Evolutionary conservation across 2,329 filamentous ascomycete genomes (phyloP).

Genomic region (Aspergillus pseudotamarii): DNA sequence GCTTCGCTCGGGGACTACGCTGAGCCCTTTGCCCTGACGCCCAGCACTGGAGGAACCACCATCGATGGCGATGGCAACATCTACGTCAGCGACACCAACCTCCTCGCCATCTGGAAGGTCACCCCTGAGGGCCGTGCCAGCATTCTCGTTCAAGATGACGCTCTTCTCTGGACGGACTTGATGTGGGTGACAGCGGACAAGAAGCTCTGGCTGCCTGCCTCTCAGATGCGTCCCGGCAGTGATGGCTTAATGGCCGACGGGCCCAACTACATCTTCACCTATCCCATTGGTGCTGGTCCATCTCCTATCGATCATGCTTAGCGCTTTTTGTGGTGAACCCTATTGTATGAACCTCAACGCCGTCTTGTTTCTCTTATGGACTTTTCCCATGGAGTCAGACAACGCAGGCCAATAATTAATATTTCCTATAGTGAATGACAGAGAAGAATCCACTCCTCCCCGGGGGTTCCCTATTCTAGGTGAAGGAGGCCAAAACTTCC

Average conservation of each 20-base stretch:
- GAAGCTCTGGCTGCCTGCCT: constrained; percentile 12
- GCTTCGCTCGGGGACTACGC: constrained; percentile 17
- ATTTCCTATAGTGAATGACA: too few relatives aligned
- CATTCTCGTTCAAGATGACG: constrained; percentile 9
- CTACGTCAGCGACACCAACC: constrained; percentile 40
- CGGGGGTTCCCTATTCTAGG: too few relatives aligned
- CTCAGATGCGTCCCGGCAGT: constrained; percentile 6
- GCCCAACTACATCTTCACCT: constrained; percentile 10
- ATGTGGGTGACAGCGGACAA: constrained; percentile 11
- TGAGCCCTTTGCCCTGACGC: constrained; percentile 35
- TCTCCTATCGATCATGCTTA: constrained; percentile 8
- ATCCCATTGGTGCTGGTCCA: constrained; percentile 5
- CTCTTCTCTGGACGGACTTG: constrained; percentile 9
- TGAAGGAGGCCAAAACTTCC: too few relatives aligned
- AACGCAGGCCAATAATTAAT: too few relatives aligned
- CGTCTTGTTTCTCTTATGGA: too few relatives aligned
- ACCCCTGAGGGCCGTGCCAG: constrained; percentile 6
- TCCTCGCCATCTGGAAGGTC: constrained; percentile 13
- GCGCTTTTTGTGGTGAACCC: neutral
- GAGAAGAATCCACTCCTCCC: too few relatives aligned
- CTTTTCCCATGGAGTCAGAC: too few relatives aligned
- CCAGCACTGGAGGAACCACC: constrained; percentile 41
- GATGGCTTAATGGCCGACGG: constrained; percentile 9
- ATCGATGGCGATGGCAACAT: constrained; percentile 44
- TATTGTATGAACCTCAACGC: too few relatives aligned